A percentile compares a stretch with the other conserved stretches of the same genome.
These are phyloP conservation scores for Bruguiera gymnorhiza DNA, from an alignment of 345 rosid species.

Conservation along the genomic window DNA sequence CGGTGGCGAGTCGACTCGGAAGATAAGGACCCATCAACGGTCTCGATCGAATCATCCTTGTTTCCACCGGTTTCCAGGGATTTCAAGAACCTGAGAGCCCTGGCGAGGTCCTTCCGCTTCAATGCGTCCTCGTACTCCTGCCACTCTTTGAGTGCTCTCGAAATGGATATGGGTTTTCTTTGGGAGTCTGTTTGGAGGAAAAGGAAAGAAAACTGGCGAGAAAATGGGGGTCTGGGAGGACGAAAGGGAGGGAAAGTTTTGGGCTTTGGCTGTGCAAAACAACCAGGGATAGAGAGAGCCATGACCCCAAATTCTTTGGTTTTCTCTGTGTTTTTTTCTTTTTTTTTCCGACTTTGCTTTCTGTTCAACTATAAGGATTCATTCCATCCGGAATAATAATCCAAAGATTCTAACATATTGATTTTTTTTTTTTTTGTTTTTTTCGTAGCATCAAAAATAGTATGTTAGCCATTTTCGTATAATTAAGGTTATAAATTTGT, in stretches of 20 bases:
- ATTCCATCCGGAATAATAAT: too few relatives aligned
- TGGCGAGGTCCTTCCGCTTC: constrained; percentile 73
- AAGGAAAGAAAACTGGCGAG: constrained; percentile 7
- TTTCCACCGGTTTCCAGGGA: constrained; percentile 34
- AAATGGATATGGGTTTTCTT: constrained; percentile 12
- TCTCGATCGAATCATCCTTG: constrained; percentile 16
- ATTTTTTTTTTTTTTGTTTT: too few relatives aligned
- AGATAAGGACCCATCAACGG: constrained; percentile 13
- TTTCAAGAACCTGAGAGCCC: constrained; percentile 74
- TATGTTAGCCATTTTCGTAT: too few relatives aligned
- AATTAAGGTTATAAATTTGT: too few relatives aligned
- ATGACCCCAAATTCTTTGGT: too few relatives aligned
- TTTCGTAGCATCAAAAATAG: too few relatives aligned
- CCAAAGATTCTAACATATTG: too few relatives aligned
- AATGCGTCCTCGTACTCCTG: constrained; percentile 85
- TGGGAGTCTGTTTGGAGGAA: constrained; percentile 11
- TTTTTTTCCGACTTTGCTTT: too few relatives aligned
- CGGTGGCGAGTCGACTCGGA: constrained; percentile 21
- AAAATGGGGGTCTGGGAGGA: constrained; percentile 5
- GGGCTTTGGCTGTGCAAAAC: not conserved
- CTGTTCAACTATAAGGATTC: too few relatives aligned
- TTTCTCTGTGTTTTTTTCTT: too few relatives aligned
- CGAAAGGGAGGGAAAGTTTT: constrained; percentile 8
- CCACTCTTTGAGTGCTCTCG: constrained; percentile 69
- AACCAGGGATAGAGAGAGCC: not conserved